Evolutionary conservation across 768 basidiomycete genomes (phyloP).

Genomic region (Glaciozyma antarctica): DNA sequence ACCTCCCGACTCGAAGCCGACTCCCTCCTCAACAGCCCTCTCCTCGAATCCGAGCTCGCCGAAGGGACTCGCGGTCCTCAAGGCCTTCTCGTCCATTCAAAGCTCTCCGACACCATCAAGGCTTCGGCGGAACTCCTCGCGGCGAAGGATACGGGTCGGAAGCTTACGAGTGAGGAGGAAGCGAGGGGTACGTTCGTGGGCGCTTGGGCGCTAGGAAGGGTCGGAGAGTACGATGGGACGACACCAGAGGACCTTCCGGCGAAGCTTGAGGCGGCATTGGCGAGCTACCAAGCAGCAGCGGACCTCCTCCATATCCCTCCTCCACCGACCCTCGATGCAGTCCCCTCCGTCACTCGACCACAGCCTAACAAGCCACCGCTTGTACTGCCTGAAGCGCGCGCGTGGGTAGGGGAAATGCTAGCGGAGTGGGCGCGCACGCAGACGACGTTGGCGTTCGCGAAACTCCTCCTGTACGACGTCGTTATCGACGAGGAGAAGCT

Average conservation of each 20-base stretch:
- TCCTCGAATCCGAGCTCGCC: constrained; percentile 7
- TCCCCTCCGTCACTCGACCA: constrained; percentile 26
- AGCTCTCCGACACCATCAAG: constrained; percentile 3
- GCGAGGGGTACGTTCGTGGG: constrained; percentile 12
- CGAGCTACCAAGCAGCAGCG: constrained; percentile 1
- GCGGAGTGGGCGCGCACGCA: constrained; percentile 28
- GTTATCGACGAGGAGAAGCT: constrained; percentile 13
- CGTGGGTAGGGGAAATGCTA: constrained; percentile 23
- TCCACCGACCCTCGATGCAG: constrained; percentile 9
- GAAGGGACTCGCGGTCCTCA: background rate
- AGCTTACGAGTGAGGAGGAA: constrained; percentile 4
- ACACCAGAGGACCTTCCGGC: background rate
- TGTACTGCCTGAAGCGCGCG: constrained; percentile 7
- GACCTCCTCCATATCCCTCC: constrained; percentile 16
- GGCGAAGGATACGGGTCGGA: background rate
- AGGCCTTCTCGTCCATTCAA: background rate
- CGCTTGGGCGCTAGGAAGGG: constrained; percentile 20
- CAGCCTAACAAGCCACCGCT: background rate
- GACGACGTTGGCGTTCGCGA: constrained; percentile 24
- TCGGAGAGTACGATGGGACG: constrained; percentile 25
- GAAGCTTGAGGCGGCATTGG: background rate
- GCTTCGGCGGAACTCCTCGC: background rate
- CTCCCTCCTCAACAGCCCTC: constrained; percentile 6
- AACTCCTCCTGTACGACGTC: constrained; percentile 4
- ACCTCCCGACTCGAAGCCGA: constrained; percentile 5